Evolutionary conservation across 345 rosid genomes (phyloP).

Genomic region (Arabidopsis suecica): DNA sequence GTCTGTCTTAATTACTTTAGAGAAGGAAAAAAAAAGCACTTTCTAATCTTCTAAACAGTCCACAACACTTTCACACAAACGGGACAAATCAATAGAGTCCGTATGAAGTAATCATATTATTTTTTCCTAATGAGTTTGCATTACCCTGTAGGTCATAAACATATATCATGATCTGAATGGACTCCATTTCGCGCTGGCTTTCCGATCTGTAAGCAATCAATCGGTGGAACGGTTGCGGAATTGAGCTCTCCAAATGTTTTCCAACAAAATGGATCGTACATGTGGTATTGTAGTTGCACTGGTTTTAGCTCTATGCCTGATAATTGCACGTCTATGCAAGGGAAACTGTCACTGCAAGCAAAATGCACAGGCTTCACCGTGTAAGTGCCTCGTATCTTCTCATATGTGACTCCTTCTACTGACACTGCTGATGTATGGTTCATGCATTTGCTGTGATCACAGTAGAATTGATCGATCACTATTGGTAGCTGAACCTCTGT

Average conservation of each 20-base stretch:
- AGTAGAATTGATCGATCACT: slow-evolving; percentile 88
- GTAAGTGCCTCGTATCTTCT: slow-evolving; percentile 84
- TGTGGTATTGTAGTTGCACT: slow-evolving; percentile 67
- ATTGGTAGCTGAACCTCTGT: slow-evolving; percentile 91
- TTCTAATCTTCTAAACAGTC: slow-evolving; percentile 13
- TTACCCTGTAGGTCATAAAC: slow-evolving; percentile 50
- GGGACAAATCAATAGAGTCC: neutral
- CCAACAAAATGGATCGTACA: slow-evolving; percentile 95
- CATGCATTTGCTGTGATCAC: slow-evolving; percentile 73
- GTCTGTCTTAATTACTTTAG: slow-evolving; percentile 27
- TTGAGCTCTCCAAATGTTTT: slow-evolving; percentile 79
- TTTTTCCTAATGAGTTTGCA: slow-evolving; percentile 35
- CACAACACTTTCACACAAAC: slow-evolving; percentile 16
- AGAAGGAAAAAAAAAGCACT: neutral
- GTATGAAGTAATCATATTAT: slow-evolving; percentile 8
- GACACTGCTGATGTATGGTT: slow-evolving; percentile 89
- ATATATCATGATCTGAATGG: slow-evolving; percentile 63
- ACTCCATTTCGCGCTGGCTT: slow-evolving; percentile 79
- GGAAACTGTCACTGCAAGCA: slow-evolving; percentile 89
- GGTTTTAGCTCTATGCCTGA: slow-evolving; percentile 75
- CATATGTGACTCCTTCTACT: slow-evolving; percentile 82
- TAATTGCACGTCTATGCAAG: slow-evolving; percentile 81
- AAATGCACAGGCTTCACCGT: slow-evolving; percentile 89
- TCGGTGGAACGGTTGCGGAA: slow-evolving; percentile 85
- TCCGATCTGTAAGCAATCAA: slow-evolving; percentile 80